Base-by-base conservation (phyloP, 257 asterid genomes). In the Leptodermis oblonga region DNA sequence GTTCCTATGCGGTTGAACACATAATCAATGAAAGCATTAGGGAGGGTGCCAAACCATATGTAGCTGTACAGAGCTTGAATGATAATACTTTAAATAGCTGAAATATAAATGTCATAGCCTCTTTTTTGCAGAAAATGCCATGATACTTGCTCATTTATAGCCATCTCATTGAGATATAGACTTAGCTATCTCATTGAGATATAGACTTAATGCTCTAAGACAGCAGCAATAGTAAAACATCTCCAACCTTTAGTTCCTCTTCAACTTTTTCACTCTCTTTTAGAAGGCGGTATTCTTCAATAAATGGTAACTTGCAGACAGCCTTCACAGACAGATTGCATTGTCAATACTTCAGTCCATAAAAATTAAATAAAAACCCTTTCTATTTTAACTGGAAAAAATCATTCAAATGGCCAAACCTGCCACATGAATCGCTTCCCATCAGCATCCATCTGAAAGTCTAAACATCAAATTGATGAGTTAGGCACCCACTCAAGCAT, bases 361-460 rank as follows among this genome's bases (percentile, higher is more conserved):
- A 18, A 5, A 34, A 17, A 33, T 6, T 5, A 2, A 39, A n/a
- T n/a, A n/a, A 62, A 6, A 11, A 8, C 7, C n/a, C 5, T 37
- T 36, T n/a, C 33, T 63, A 13, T 34, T 18, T n/a, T 11, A 53
- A 53, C 28, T 53, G 15, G 28, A n/a, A 62, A 7, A 36, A 37
- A 36, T n/a, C 7, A 26, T n/a, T 13, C 61, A 53, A 8, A 60
- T 2, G 18, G 20, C 12, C 41, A 17, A 70, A 86, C 95, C 87
- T 83, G 90, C 95, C 88, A 84, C n/a, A 70, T 0, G 68, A 33
- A 88, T 65, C 92, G 67, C 65, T 81, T 88, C 20, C 90, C 92
- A 62, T 84, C 88, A 1, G 76, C 26, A 20, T 88, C 95, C 3
- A 54, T 69, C 76, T 77, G 75, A 31, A 88, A 84, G 1, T 75